Conservation (phyloP, 2,329 filamentous ascomycete species). For the Verruconis gallopava region DNA sequence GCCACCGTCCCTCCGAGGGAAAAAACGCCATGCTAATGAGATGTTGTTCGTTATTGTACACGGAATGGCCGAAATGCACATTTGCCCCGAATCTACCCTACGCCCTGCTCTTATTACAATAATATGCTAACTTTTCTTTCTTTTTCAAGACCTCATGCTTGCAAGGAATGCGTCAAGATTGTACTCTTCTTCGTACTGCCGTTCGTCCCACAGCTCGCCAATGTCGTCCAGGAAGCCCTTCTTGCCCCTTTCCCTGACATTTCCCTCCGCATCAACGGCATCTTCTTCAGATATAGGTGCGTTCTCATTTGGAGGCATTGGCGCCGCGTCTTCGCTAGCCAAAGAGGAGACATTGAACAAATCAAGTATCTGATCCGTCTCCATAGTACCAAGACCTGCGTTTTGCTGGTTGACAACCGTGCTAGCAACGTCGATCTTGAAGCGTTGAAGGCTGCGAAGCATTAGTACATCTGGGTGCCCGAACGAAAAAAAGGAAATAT, state of each 20-base stretch:
- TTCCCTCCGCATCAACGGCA: conserved; percentile 64
- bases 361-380: conserved; percentile 95
- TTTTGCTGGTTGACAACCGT: conserved; percentile 99
- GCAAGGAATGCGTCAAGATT: conserved; percentile 91
- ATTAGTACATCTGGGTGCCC: conserved; percentile 4
- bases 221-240: conserved; percentile 93
- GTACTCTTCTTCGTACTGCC: conserved; percentile 96
- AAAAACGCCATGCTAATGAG: no score
- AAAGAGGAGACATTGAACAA: conserved; percentile 63
- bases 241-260: conserved; percentile 88
- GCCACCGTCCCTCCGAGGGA: no score
- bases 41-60: no score
- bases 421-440: conserved; percentile 97
- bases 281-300: conserved; percentile 65
- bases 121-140: no score
- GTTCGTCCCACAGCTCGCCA: conserved; percentile 93
- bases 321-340: conserved; percentile 45
- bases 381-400: conserved; percentile 86
- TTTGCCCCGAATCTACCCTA: no score
- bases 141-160: conserved; percentile 61
- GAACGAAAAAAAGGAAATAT: conserved; percentile 11
- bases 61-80: no score
- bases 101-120: no score
- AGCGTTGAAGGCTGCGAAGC: conserved; percentile 72
- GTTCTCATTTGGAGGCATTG: conserved; percentile 42